A percentile compares a stretch with the other conserved stretches of the same genome.
phyloP scores from a whole-genome alignment of 2,329 filamentous ascomycete species.

The Aphanoascus verrucosus region DNA sequence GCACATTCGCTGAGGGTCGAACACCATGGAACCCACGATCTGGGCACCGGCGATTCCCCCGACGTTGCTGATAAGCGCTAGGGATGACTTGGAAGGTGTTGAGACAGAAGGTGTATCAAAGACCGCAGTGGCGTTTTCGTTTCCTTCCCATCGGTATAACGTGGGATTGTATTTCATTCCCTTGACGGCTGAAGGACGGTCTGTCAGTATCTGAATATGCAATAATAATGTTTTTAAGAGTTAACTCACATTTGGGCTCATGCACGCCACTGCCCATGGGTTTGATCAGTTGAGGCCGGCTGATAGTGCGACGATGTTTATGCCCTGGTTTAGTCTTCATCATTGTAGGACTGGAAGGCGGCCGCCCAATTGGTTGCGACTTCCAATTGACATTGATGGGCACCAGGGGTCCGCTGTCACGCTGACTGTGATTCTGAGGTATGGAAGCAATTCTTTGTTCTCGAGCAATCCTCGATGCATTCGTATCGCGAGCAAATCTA shows the following conservation, averaged over 20 bases:
- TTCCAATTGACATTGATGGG: slow-evolving; percentile 51
- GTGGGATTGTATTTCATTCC: slow-evolving; percentile 93
- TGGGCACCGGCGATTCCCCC: slow-evolving; percentile 75
- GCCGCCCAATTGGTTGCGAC: slow-evolving; percentile 42
- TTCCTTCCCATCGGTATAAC: slow-evolving; percentile 87
- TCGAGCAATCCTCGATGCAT: slow-evolving; percentile 53
- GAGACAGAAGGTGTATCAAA: slow-evolving; percentile 56
- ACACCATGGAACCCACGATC: slow-evolving; percentile 96
- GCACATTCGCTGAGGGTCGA: slow-evolving; percentile 93
- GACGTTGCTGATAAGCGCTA: slow-evolving; percentile 82
- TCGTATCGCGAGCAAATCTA: slow-evolving; percentile 56
- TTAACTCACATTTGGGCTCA: slow-evolving; percentile 63
- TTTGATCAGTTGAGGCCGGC: slow-evolving; percentile 79
- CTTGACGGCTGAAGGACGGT: slow-evolving; percentile 55
- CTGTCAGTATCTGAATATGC: slow-evolving; percentile 14
- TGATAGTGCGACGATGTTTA: slow-evolving; percentile 25
- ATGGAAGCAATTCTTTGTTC: slow-evolving; percentile 48
- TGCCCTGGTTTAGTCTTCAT: slow-evolving; percentile 37
- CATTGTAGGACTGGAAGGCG: slow-evolving; percentile 41
- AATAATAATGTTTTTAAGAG: slow-evolving; percentile 6
- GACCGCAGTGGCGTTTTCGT: slow-evolving; percentile 69
- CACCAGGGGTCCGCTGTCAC: slow-evolving; percentile 38
- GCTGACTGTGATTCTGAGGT: slow-evolving; percentile 26
- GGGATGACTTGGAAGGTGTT: slow-evolving; percentile 36
- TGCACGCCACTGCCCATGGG: slow-evolving; percentile 63